Conservation (phyloP, 306 rosid species). For the Pyrus pyrifolia region DNA sequence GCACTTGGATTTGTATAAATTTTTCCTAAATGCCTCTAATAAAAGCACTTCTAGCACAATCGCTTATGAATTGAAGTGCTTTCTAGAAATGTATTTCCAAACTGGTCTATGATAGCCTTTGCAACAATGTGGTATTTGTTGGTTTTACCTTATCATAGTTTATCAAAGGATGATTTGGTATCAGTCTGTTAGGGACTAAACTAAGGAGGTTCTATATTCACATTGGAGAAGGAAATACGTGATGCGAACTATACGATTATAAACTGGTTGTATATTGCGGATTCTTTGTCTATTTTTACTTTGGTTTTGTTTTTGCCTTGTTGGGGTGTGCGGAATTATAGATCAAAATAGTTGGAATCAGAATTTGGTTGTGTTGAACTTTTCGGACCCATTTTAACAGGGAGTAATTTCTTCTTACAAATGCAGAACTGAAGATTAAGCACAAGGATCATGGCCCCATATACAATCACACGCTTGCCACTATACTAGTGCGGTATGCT, state of each 20-base stretch:
- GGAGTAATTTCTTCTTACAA: conserved; percentile 1
- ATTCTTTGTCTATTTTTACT: not conserved
- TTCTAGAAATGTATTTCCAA: not conserved
- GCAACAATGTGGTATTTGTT: not conserved
- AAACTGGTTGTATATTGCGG: not conserved
- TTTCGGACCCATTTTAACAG: not conserved
- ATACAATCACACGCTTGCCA: conserved; percentile 76
- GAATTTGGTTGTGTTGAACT: not conserved
- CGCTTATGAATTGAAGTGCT: not conserved
- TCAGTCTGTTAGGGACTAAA: not conserved
- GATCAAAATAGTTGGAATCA: not conserved
- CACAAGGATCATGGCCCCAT: conserved; percentile 1
- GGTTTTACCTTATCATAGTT: not conserved
- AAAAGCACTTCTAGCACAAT: not conserved
- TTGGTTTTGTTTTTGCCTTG: not conserved
- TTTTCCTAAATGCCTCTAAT: no score
- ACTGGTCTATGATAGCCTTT: not conserved
- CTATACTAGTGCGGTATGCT: conserved; percentile 72
- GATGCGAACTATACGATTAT: not conserved
- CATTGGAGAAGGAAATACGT: not conserved
- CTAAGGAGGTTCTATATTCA: not conserved
- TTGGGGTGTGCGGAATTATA: not conserved
- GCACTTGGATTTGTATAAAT: not conserved
- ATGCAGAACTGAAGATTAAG: conserved; percentile 46
- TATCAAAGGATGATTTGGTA: not conserved